These are phyloP conservation scores for Vitis rotundifolia DNA, from an alignment of 164 flowering plant species.

Conservation along the genomic window DNA sequence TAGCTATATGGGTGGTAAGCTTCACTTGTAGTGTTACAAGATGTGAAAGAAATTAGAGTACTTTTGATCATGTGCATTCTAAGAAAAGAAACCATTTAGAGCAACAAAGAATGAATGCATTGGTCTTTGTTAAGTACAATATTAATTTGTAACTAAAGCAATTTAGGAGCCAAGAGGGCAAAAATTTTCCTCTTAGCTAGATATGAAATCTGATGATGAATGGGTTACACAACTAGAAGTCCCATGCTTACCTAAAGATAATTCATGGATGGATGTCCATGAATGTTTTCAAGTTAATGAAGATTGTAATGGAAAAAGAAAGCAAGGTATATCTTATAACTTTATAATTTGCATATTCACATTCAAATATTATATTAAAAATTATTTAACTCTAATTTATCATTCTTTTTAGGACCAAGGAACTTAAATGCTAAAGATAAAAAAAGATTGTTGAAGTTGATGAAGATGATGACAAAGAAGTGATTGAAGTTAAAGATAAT, in stretches of 20 bases:
- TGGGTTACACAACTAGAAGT: constrained; percentile 6
- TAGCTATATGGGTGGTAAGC: neutral
- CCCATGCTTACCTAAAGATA: neutral
- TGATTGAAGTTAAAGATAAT: too few relatives aligned
- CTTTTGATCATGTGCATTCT: constrained; percentile 8
- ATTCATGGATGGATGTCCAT: constrained; percentile 10
- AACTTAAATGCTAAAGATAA: too few relatives aligned
- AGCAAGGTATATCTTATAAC: neutral
- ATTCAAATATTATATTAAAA: too few relatives aligned
- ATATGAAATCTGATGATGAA: constrained; percentile 13
- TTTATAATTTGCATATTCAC: too few relatives aligned
- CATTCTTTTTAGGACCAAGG: too few relatives aligned
- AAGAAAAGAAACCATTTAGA: constrained; percentile 14
- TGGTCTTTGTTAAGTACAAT: constrained; percentile 4
- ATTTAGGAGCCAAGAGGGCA: neutral
- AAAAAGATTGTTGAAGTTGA: too few relatives aligned
- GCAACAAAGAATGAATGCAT: constrained; percentile 6
- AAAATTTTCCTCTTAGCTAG: constrained; percentile 2
- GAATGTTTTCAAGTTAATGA: constrained; percentile 3
- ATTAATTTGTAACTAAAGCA: neutral
- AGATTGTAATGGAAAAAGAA: neutral
- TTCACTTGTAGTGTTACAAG: constrained; percentile 3
- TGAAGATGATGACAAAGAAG: too few relatives aligned
- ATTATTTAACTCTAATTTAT: too few relatives aligned
- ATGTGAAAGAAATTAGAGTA: constrained; percentile 12